These are phyloP conservation scores for Hemisphaericaspora subhashii DNA, from an alignment of 1,139 yeast genomes.

Conservation along the genomic window DNA sequence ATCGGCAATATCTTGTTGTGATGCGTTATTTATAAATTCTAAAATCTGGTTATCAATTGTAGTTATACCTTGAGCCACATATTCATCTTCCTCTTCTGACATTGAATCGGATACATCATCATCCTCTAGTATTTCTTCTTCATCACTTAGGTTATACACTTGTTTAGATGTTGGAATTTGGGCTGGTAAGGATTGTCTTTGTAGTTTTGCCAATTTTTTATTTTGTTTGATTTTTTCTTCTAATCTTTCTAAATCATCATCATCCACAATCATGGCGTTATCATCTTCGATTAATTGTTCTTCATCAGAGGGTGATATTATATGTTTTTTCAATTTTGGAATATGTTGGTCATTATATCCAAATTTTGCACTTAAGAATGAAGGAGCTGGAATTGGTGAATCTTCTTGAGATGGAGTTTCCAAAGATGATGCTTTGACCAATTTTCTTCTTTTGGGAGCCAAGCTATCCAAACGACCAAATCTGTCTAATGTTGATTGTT, in stretches of 20 bases:
- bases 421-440: conserved; percentile 35
- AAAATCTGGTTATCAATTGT: conserved; percentile 64
- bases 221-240: conserved; percentile 42
- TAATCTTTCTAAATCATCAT: conserved; percentile 40
- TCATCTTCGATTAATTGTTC: conserved; percentile 9
- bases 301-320: conserved; percentile 1
- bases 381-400: conserved; percentile 15
- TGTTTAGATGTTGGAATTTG: not conserved
- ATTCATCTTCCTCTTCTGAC: conserved; percentile 43
- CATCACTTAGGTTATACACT: conserved; percentile 20
- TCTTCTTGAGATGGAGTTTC: conserved; percentile 14
- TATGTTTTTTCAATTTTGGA: conserved; percentile 8
- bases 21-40: conserved; percentile 76
- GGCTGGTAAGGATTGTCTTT: conserved; percentile 10
- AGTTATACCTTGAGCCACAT: conserved; percentile 42
- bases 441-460: conserved; percentile 31
- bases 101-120: conserved; percentile 40
- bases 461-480: conserved; percentile 18
- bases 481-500: conserved; percentile 27
- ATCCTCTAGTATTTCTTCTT: conserved; percentile 46
- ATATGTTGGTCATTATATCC: conserved; percentile 13
- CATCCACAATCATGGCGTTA: conserved; percentile 18
- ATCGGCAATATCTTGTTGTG: conserved; percentile 75
- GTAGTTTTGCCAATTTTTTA: conserved; percentile 22
- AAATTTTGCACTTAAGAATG: conserved; percentile 15